Evolutionary conservation across 78 protist species (phyloP), one percentile per base, ranked within the genome.

Genomic region (Mastigamoeba balamuthi): DNA sequence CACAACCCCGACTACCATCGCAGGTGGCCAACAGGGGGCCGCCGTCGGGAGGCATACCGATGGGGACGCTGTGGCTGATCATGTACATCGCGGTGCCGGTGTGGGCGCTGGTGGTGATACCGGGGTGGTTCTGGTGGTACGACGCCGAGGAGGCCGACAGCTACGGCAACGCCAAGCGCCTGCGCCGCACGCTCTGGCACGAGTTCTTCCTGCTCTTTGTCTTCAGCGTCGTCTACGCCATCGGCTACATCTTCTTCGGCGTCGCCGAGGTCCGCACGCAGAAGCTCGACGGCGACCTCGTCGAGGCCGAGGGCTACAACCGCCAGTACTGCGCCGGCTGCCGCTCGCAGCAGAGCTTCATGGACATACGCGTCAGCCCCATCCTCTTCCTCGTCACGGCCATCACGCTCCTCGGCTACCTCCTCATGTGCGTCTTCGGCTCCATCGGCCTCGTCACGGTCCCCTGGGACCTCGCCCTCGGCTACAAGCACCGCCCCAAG

Each of bases 111-210:
- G 63, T 91, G 29, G 43, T 93, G 7, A 73, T 89, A 4, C 97
- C 97, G n/a, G 91, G 89, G 33, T 64, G 91, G 43, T 81, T 82
- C 77, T 91, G 83, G 38, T 91, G 75, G 67, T 93, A 91, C 43
- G 95, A 91, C 69, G 81, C 92, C 9, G 78, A 82, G n/a, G 95
- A 93, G 66, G 89, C 89, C 7, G 88, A 83, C n/a, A n/a, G n/a
- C n/a, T n/a, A n/a, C n/a, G n/a, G n/a, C n/a, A 0, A 0, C 63
- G 64, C 23, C 6, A 48, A 75, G 44, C 84, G 69, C 64, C 37
- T 78, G 3, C 69, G 53, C 10, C 71, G 69, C 1, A 92, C 92
- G 0, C 17, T 90, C 28, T 74, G 68, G 58, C 87, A 75, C 37
- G 77, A 88, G 9, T 1, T 84, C 27, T 44, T 52, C 36, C 40